Evolutionary conservation across 495 filamentous ascomycete species (phyloP).

Genomic region (Tricharina praecox): DNA sequence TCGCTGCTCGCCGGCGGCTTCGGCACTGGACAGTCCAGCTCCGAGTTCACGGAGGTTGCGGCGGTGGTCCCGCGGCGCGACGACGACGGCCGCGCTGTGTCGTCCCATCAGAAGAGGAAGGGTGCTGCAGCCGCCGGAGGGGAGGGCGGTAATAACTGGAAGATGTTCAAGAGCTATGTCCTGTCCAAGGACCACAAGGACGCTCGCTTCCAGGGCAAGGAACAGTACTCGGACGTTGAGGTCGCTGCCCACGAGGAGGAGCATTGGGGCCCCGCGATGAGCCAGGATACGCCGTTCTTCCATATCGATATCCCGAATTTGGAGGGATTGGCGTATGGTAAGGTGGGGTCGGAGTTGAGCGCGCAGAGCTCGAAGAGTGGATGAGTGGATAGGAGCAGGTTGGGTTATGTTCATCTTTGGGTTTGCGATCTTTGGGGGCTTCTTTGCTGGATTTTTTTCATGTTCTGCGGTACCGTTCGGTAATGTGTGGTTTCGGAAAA

Average conservation of each 20-base stretch:
- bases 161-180: conserved; percentile 15
- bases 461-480: too few species aligned
- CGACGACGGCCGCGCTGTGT: background rate
- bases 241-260: conserved; percentile 15
- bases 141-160: background rate
- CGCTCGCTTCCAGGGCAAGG: conserved; percentile 14
- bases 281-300: conserved; percentile 38
- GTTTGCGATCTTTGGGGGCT: too few species aligned
- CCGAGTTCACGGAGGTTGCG: conserved; percentile 11
- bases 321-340: conserved; percentile 1
- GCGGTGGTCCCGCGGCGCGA: conserved; percentile 8
- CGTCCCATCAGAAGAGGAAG: conserved; percentile 1
- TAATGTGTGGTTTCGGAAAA: too few species aligned
- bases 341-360: too few species aligned
- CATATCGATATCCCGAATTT: conserved; percentile 32
- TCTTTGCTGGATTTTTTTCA: too few species aligned
- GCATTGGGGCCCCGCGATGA: conserved; percentile 29
- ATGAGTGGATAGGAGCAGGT: too few species aligned
- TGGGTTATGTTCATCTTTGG: too few species aligned
- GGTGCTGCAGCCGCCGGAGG: conserved; percentile 5
- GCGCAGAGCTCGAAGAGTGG: too few species aligned
- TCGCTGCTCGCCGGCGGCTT: conserved; percentile 35
- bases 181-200: conserved; percentile 14
- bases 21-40: conserved; percentile 22
- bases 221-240: conserved; percentile 19